Percentiles rank a stretch among this genome's conserved stretches.
Evolutionary conservation across 139 green algal genomes (phyloP).

Genomic region (Penium margaritaceum): DNA sequence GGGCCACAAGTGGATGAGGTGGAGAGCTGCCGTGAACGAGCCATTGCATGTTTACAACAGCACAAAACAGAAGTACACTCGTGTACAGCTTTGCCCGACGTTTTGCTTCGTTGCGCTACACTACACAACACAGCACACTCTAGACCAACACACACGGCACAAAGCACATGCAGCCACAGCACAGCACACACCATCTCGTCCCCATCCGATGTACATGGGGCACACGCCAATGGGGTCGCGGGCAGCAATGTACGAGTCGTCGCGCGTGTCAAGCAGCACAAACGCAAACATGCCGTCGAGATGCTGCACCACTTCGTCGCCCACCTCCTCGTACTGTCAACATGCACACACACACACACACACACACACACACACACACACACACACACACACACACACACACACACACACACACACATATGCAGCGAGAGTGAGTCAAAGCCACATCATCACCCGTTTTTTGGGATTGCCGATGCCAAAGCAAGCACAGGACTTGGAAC

Average conservation of each 20-base stretch:
- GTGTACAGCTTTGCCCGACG: too few species aligned
- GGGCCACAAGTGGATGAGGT: background rate
- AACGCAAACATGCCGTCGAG: constrained; percentile 94
- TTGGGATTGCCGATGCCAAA: too few species aligned
- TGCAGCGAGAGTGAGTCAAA: too few species aligned
- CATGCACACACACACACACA: constrained; percentile 49
- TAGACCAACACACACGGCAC: background rate
- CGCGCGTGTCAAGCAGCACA: constrained; percentile 64
- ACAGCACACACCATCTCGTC: constrained; percentile 49
- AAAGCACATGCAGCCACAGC: constrained; percentile 6
- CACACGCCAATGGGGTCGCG: constrained; percentile 90
- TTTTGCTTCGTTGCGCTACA: too few species aligned
- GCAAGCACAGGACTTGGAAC: too few species aligned
- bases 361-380: background rate
- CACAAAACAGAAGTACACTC: too few species aligned
- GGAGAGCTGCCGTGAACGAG: too few species aligned
- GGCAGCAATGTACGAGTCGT: constrained; percentile 64
- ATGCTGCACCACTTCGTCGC: constrained; percentile 64
- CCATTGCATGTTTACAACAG: too few species aligned
- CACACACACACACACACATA: background rate
- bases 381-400: background rate
- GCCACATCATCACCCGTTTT: too few species aligned
- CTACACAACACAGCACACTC: too few species aligned
- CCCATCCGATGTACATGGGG: constrained; percentile 82
- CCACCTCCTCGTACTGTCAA: constrained; percentile 71